Base-by-base conservation (phyloP, 805 yeast genomes). In the Metschnikowia anglica region DNA sequence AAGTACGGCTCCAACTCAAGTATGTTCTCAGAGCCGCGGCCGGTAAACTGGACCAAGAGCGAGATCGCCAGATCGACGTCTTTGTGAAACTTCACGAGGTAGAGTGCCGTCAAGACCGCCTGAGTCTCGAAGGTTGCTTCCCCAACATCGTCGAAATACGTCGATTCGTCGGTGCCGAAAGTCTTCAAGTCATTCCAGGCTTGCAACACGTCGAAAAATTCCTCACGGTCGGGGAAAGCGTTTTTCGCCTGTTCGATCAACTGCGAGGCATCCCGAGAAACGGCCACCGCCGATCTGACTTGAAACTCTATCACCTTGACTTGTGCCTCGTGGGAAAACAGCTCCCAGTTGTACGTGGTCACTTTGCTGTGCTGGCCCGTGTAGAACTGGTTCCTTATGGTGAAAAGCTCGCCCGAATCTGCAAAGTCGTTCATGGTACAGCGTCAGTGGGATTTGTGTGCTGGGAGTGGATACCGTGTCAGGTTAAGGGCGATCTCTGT, bases 331-430 rank as follows among this genome's bases (percentile, higher is more conserved):
- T 44, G 59, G 16, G 71, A 60, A 48, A 69, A 72, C 38, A 66
- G 74, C 5, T 63, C 69, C 25, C 68, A 43, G 27, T 59, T 33
- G 39, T 72, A 68, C 5, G 65, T 57, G 34, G 66, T 53, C 2
- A 76, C 78, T 52, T 72, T 68, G 10, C 64, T 55, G 56, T 72
- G 77, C 53, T 79, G 81, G 37, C 81, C 80, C 10, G 84, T 76
- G 60, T 75, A 81, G 63, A 79, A 82, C 45, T 76, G 77, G 54
- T 79, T 82, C 51, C 79, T 73, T 19, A 81, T 60, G 13, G 70
- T 72, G 60, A 72, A 81, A 27, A 77, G 68, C 53, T 80, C 84
- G 59, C 73, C 72, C 5, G 73, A 66, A 49, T 68, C 74, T 34
- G 67, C 56, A 41, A 66, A 30, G 8, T 30, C 33, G 11, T 18